These are phyloP conservation scores for Ceratocystiopsis minuta DNA, from an alignment of 2,329 filamentous ascomycete genomes.

Conservation along the genomic window DNA sequence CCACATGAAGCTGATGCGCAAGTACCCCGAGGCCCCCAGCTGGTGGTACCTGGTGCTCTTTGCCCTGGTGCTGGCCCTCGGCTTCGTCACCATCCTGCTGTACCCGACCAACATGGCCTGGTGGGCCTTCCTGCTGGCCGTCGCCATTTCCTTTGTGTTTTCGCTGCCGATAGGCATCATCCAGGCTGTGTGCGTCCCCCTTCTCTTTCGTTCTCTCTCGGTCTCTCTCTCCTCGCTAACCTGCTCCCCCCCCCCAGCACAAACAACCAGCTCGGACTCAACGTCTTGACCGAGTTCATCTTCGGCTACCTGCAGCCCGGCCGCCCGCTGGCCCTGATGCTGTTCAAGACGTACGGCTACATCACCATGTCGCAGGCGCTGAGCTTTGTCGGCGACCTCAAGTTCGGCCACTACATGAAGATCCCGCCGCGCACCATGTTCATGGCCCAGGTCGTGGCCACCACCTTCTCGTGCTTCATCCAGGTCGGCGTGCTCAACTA, in stretches of 20 bases:
- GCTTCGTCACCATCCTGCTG: conserved; percentile 34
- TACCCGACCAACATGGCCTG: conserved; percentile 52
- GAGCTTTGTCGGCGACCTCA: conserved; percentile 47
- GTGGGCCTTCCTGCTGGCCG: conserved; percentile 54
- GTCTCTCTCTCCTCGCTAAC: too few relatives aligned
- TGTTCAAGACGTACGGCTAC: conserved; percentile 61
- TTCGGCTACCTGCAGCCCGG: conserved; percentile 58
- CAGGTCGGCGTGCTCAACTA: conserved; percentile 48
- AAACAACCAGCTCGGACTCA: conserved; percentile 44
- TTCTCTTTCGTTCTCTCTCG: too few relatives aligned
- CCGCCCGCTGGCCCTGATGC: conserved; percentile 54
- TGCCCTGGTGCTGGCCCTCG: conserved; percentile 31
- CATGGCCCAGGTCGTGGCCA: conserved; percentile 45
- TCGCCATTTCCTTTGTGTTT: conserved; percentile 45
- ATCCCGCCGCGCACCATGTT: conserved; percentile 50
- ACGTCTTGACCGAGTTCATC: conserved; percentile 56
- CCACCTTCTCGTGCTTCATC: conserved; percentile 46
- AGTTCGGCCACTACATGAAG: conserved; percentile 53
- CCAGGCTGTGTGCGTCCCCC: conserved; percentile 28
- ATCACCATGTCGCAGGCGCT: conserved; percentile 49
- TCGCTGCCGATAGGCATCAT: conserved; percentile 49
- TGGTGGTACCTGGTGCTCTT: conserved; percentile 48
- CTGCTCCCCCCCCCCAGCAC: conserved; percentile 14
- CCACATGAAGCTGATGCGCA: conserved; percentile 46
- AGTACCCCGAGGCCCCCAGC: conserved; percentile 42